A percentile compares a stretch with the other conserved stretches of the same genome.
Conservation (phyloP, 2,329 filamentous ascomycete species). For the Plectosphaerella plurivora region DNA sequence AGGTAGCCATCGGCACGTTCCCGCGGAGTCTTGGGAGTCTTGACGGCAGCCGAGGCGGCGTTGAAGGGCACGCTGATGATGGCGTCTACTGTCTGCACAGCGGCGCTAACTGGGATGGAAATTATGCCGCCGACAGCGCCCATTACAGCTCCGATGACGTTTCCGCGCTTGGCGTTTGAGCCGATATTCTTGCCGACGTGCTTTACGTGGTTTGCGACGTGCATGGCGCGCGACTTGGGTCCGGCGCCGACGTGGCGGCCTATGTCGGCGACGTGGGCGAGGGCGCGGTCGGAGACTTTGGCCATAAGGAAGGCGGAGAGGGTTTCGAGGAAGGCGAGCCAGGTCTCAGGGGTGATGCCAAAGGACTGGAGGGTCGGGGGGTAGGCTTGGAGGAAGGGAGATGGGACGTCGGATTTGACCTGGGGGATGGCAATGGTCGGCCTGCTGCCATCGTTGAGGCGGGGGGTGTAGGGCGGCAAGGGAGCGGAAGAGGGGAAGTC, state of each 20-base stretch:
- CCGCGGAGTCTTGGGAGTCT: constrained; percentile 33
- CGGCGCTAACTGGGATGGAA: constrained; percentile 31
- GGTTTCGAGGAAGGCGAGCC: constrained; percentile 30
- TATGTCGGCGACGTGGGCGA: constrained; percentile 30
- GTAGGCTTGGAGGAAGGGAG: constrained; percentile 35
- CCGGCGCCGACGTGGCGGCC: constrained; percentile 25
- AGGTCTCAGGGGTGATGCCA: constrained; percentile 29
- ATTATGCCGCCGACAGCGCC: constrained; percentile 31
- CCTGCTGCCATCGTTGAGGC: constrained; percentile 1
- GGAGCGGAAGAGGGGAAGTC: constrained; percentile 29
- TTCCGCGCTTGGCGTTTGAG: constrained; percentile 30
- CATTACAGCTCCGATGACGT: constrained; percentile 31
- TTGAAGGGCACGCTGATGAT: constrained; percentile 26
- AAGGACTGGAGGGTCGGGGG: constrained; percentile 29
- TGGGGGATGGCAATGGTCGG: constrained; percentile 37
- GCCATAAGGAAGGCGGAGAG: constrained; percentile 41
- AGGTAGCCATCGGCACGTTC: constrained; percentile 37
- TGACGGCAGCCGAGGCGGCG: constrained; percentile 25
- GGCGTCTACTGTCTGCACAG: constrained; percentile 29
- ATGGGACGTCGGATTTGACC: constrained; percentile 21
- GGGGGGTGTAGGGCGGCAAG: constrained; percentile 22
- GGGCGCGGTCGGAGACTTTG: constrained; percentile 36
- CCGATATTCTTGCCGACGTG: constrained; percentile 28
- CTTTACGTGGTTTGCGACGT: constrained; percentile 29
- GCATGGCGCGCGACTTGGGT: constrained; percentile 30